Percentiles rank a stretch among this genome's conserved stretches.
These are phyloP conservation scores for Penicillium brevicompactum DNA, from an alignment of 2,329 filamentous ascomycete species.

Conservation along the genomic window DNA sequence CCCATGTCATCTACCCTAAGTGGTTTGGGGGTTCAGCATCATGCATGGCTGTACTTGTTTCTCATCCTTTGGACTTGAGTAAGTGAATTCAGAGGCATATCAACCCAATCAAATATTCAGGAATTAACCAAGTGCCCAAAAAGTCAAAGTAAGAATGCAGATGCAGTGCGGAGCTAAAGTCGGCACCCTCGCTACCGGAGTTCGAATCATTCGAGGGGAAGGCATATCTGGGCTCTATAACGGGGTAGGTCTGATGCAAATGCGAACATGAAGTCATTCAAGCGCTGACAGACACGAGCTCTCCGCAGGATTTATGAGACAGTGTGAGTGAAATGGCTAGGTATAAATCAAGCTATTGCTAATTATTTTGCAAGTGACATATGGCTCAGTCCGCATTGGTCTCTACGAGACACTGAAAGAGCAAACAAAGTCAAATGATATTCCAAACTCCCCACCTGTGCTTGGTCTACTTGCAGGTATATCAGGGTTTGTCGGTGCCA, in stretches of 20 bases:
- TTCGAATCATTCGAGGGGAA: slow-evolving; percentile 20
- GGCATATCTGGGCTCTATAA: slow-evolving; percentile 21
- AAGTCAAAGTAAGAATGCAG: slow-evolving; percentile 31
- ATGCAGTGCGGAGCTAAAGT: slow-evolving; percentile 16
- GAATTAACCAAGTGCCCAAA: neutral
- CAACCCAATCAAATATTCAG: neutral
- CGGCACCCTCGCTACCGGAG: slow-evolving; percentile 17
- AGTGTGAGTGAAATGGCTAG: slow-evolving; percentile 12
- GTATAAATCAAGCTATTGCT: neutral
- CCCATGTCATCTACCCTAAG: slow-evolving; percentile 13
- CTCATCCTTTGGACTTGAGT: slow-evolving; percentile 30
- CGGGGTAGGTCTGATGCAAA: slow-evolving; percentile 14
- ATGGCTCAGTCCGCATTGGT: slow-evolving; percentile 28
- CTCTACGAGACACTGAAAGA: slow-evolving; percentile 28
- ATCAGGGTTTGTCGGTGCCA: slow-evolving; percentile 25
- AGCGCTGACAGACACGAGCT: slow-evolving; percentile 10
- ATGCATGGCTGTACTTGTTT: slow-evolving; percentile 30
- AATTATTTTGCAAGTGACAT: slow-evolving; percentile 21
- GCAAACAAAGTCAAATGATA: slow-evolving; percentile 5
- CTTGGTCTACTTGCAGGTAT: slow-evolving; percentile 19
- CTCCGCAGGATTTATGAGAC: slow-evolving; percentile 26
- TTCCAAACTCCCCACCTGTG: slow-evolving; percentile 9
- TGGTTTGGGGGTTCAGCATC: slow-evolving; percentile 31
- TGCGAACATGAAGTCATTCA: neutral
- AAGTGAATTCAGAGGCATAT: neutral